Base-by-base conservation (phyloP, 2,329 filamentous ascomycete genomes). In the Pseudogymnoascus sp. region DNA sequence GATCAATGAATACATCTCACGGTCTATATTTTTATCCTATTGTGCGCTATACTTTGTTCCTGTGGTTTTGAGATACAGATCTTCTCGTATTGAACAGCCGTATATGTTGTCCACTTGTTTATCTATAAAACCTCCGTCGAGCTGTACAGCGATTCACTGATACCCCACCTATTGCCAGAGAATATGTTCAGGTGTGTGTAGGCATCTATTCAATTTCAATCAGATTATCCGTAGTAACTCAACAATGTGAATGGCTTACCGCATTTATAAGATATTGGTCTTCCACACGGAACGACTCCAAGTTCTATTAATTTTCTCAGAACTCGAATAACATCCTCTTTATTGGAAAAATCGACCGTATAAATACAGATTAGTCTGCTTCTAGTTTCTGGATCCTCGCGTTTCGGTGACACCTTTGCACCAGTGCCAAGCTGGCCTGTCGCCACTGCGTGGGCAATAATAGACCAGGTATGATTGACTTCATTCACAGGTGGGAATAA, bases 311-410 rank as follows among this genome's bases (percentile, higher is more conserved):
- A 72, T 65, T 77, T 80, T 62, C 77, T 70, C 38, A 93, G 74
- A 3, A 95, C 88, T 43, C 88, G 79, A 28, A 77, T 79, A 5
- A 95, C 81, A 69, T 95, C 90, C 3, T 79, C 75, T 59, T 75
- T 78, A 69, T 95, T 85, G 28, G 76, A 76, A 69, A 91, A 94
- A 71, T 96, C 84, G 41, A 77, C 76, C 4, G 90, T 95, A 72
- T 95, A 95, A 6, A 95, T 77, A 65, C 88, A 92, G 25, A 95
- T 84, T 41, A 94, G 73, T 18, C 84, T 79, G 18, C 75, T 73
- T 43, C 73, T 77, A 22, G 74, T 68, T 1, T 72, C 72, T 5
- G 64, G 72, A 65, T 74, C 75, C 8, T 80, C 71, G 8, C n/a
- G 25, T 54, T 77, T 75, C 1, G 88, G 83, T 1, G 86, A 83